Evolutionary conservation across 345 rosid genomes (phyloP).

Genomic region (Eucalyptus polyanthemos): DNA sequence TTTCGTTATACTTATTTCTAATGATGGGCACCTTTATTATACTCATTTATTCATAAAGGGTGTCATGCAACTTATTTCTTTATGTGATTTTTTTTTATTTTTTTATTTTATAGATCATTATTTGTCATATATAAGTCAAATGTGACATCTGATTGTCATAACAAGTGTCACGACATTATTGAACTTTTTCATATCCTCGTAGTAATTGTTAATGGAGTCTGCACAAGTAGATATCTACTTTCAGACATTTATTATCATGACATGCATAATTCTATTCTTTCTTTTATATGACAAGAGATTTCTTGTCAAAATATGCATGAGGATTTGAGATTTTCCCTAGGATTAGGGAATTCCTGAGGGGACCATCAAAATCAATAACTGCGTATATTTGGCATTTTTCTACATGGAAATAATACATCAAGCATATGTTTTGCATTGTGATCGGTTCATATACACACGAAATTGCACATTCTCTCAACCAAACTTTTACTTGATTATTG

Average conservation of each 20-base stretch:
- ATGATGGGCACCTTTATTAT: background rate
- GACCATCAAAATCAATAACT: background rate
- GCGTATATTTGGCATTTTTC: too few relatives aligned
- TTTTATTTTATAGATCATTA: background rate
- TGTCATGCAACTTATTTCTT: background rate
- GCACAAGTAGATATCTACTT: background rate
- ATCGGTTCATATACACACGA: too few relatives aligned
- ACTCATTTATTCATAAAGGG: background rate
- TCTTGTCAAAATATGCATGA: background rate
- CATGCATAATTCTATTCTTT: background rate
- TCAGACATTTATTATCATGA: background rate
- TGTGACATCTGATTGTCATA: background rate
- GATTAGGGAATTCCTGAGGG: background rate
- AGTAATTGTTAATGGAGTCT: background rate
- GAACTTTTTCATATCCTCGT: background rate
- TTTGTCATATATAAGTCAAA: background rate
- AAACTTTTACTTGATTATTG: too few relatives aligned
- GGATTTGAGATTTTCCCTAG: background rate
- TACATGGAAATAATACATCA: too few relatives aligned
- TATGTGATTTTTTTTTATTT: too few relatives aligned
- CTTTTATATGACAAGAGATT: too few relatives aligned
- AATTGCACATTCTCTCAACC: too few relatives aligned
- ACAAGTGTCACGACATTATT: background rate
- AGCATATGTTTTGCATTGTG: too few relatives aligned
- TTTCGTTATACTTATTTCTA: background rate